Evolutionary conservation across 805 yeast genomes (phyloP).

Genomic region (Yamadazyma sp.): DNA sequence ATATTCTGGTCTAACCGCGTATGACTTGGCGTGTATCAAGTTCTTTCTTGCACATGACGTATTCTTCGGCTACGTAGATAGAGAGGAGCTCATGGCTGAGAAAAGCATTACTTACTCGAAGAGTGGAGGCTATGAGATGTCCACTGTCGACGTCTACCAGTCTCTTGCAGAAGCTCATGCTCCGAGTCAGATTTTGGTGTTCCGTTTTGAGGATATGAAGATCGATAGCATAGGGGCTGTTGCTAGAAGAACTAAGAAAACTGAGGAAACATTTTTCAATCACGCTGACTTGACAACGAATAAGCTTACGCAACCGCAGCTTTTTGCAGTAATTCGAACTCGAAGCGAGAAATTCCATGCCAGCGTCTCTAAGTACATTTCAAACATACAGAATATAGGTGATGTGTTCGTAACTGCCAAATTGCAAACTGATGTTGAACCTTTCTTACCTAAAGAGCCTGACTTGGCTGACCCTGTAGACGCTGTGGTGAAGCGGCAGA

Average conservation of each 20-base stretch:
- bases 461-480: slow-evolving; percentile 18
- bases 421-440: slow-evolving; percentile 1
- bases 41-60: slow-evolving; percentile 63
- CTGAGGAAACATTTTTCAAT: slow-evolving; percentile 15
- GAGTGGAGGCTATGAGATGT: slow-evolving; percentile 35
- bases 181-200: slow-evolving; percentile 59
- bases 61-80: slow-evolving; percentile 72
- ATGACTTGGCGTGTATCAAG: slow-evolving; percentile 65
- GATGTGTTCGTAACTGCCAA: slow-evolving; percentile 4
- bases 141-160: slow-evolving; percentile 47
- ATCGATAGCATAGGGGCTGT: slow-evolving; percentile 45
- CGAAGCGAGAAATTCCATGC: slow-evolving; percentile 52
- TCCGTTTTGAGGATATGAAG: slow-evolving; percentile 75
- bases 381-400: slow-evolving; percentile 5
- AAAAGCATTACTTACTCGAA: slow-evolving; percentile 43
- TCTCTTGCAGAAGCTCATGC: slow-evolving; percentile 49
- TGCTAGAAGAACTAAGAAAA: slow-evolving; percentile 8
- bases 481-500: slow-evolving; percentile 13
- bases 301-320: slow-evolving; percentile 50
- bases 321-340: slow-evolving; percentile 58
- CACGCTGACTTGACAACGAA: slow-evolving; percentile 21
- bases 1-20: slow-evolving; percentile 30
- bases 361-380: slow-evolving; percentile 15
- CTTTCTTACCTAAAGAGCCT: slow-evolving; percentile 11
- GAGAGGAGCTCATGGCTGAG: slow-evolving; percentile 55